phyloP scores from a whole-genome alignment of 179 eudicot species.

The Beta corolliflora region DNA sequence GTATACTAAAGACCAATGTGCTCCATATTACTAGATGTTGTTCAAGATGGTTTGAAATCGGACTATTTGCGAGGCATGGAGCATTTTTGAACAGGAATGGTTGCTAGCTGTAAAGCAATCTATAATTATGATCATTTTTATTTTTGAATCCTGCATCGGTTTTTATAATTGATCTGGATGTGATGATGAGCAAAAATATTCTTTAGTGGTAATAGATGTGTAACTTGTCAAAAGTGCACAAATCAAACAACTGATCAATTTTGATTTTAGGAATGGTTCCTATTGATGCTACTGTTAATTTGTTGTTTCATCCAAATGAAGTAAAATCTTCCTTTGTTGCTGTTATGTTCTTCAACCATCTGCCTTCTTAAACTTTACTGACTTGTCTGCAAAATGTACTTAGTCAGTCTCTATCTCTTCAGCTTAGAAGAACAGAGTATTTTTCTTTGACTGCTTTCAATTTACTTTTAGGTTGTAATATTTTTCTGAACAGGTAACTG shows the following conservation, averaged over 20 bases:
- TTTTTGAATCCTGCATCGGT: not conserved
- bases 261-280: not conserved
- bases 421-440: not conserved
- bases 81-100: not conserved
- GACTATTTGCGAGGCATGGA: not conserved
- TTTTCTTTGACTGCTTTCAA: not conserved
- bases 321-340: not conserved
- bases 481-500: constrained; percentile 66
- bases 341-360: not conserved
- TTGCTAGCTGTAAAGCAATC: not conserved
- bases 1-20: too few relatives aligned
- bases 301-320: not conserved
- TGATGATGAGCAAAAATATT: not conserved
- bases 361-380: not conserved
- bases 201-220: not conserved
- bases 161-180: not conserved
- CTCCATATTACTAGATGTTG: too few relatives aligned
- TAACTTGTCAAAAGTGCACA: not conserved
- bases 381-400: not conserved
- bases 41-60: not conserved
- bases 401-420: not conserved
- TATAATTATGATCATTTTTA: not conserved
- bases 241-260: not conserved
- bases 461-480: not conserved
- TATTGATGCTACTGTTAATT: not conserved